Base-by-base conservation (phyloP, 2,329 filamentous ascomycete species). In the Boeremia exigua region DNA sequence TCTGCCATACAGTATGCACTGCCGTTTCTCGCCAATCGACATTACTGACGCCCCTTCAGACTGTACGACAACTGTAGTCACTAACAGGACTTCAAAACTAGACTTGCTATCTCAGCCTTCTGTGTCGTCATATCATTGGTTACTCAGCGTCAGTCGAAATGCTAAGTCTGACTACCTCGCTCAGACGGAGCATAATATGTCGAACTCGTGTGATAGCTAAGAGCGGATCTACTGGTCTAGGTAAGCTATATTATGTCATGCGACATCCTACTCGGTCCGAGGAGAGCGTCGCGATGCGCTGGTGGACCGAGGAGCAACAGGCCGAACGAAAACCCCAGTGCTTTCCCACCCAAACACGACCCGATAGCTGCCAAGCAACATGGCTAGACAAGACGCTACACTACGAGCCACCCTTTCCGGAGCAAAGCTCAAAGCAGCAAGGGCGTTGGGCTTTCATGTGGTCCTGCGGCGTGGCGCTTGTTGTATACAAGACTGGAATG, bases 1-100 rank as follows among this genome's bases (percentile, higher is more conserved):
- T 75, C 66, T 71, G 62, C 70, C 61, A 58, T 62, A 61, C 65
- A 67, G 62, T 68, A 71, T 75, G 68, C 70, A 73, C 54, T 66
- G 63, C 69, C 70, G 67, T 71, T 71, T 66, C 47, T 72, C 68
- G 65, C 69, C 64, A 67, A 67, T 58, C 59, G 57, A 60, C 49
- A 42, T 58, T 49, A 49, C 50, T 61, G 49, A 57, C 51, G 37
- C 49, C 53, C 52, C 49, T 58, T 39, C 51, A 38, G 44, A 50
- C 48, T 33, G 65, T 60, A 56, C 47, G 48, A 50, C 54, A 62
- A 54, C 47, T 37, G 44, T 52, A 56, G 28, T 51, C 57, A 34
- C 25, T 33, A 46, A 29, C 40, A 57, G 48, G 52, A 39, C 32
- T 44, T 23, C 38, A 37, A 63, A 54, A 52, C 58, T 48, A 56